These are phyloP conservation scores for Aspergillus fumigatiaffinis DNA, from an alignment of 2,329 filamentous ascomycete genomes.

Conservation along the genomic window DNA sequence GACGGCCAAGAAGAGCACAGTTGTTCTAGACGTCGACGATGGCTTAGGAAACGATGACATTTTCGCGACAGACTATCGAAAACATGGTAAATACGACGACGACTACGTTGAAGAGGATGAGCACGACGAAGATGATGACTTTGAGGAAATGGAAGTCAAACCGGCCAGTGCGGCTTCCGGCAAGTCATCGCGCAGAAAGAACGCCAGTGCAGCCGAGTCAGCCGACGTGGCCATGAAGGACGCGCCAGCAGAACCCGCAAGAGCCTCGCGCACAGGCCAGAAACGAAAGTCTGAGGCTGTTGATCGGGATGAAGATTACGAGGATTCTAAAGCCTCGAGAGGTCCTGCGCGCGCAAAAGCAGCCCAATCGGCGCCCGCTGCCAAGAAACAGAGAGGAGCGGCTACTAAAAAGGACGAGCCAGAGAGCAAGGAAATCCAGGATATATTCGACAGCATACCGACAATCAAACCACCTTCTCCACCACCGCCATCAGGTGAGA, in stretches of 20 bases:
- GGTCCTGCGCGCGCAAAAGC: constrained; percentile 34
- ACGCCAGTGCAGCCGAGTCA: constrained; percentile 26
- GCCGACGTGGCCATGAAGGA: constrained; percentile 54
- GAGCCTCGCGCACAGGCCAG: constrained; percentile 34
- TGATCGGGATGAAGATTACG: constrained; percentile 50
- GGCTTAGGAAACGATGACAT: constrained; percentile 70
- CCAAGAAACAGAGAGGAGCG: constrained; percentile 51
- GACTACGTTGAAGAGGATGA: constrained; percentile 67
- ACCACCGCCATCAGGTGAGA: constrained; percentile 64
- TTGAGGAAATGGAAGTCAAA: constrained; percentile 60
- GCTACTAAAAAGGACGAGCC: constrained; percentile 62
- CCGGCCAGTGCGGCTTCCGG: constrained; percentile 53
- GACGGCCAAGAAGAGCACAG: constrained; percentile 32
- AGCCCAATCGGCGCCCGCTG: constrained; percentile 24
- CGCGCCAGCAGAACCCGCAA: constrained; percentile 43
- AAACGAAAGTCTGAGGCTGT: constrained; percentile 58
- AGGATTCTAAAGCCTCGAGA: constrained; percentile 61
- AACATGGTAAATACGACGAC: constrained; percentile 58
- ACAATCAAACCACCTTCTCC: constrained; percentile 79
- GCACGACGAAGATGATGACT: constrained; percentile 53
- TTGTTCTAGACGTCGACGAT: constrained; percentile 60
- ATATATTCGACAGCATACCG: constrained; percentile 84
- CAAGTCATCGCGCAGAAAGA: constrained; percentile 37
- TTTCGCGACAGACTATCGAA: constrained; percentile 68
- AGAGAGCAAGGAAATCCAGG: constrained; percentile 70